Base-by-base conservation (phyloP, 345 rosid species). In the Camelina neglecta region DNA sequence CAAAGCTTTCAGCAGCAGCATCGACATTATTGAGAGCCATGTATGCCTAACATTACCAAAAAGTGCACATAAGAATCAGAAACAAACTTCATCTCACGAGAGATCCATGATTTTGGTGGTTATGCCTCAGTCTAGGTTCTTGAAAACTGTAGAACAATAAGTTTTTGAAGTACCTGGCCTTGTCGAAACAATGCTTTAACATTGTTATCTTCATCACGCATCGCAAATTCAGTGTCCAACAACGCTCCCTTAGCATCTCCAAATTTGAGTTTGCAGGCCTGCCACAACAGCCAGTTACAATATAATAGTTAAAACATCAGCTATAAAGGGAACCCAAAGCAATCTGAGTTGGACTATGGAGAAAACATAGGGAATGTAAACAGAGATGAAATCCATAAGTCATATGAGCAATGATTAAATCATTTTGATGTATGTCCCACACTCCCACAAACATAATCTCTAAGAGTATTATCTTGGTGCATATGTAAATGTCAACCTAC, bases 131-230 rank as follows among this genome's bases (percentile, higher is more conserved):
- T 42, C 38, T 56, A 74, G n/a, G 16, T 50, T 68, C 16, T 60
- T 48, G 50, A 75, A 59, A 50, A 57, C 35, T 38, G 72, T 64
- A 20, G 7, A 26, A 8, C 50, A 58, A 29, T 58, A 63, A 41
- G 61, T 38, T 54, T 73, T 56, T 0, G 18, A 58, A 33, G 65
- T 80, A 90, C 99, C 97, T 95, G 97, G 71, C 99, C 99, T 79
- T 88, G 98, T 26, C 97, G 97, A 81, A 90, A 95, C 75, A 90
- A 84, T 73, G 99, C 99, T 86, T 95, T 90, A 50, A 81, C 96
- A 81, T 87, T 90, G 82, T 88, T 81, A 35, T 91, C 93, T 65
- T 87, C 93, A 44, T 93, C 97, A 38, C 98, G 93, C 79, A 93
- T 86, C 11, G 97, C 99, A 79, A 91, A 89, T 41, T 93, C 98